Evolutionary conservation across 306 rosid species (phyloP).

Genomic region (Delonix regia): DNA sequence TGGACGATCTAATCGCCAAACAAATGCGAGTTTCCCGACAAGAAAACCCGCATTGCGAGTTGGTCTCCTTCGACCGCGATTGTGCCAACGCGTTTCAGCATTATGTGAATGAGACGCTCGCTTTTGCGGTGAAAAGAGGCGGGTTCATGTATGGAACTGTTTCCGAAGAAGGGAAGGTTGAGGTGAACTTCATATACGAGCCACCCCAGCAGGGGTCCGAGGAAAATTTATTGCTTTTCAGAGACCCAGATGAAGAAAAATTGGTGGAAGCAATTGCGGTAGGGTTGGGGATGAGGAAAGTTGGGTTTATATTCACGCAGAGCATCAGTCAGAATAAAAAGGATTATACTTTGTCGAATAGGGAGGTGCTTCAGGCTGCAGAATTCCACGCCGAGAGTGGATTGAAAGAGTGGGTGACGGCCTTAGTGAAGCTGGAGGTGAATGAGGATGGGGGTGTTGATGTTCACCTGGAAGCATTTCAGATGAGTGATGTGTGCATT

Average conservation of each 20-base stretch:
- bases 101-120: conserved; percentile 83
- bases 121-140: conserved; percentile 80
- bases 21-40: conserved; percentile 91
- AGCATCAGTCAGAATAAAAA: conserved; percentile 80
- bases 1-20: conserved; percentile 95
- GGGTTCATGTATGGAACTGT: conserved; percentile 95
- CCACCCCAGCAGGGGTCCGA: conserved; percentile 93
- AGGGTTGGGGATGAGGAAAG: conserved; percentile 85
- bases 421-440: conserved; percentile 87
- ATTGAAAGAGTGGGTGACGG: conserved; percentile 96
- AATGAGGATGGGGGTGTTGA: conserved; percentile 82
- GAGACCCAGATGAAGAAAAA: conserved; percentile 84
- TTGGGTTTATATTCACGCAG: conserved; percentile 92
- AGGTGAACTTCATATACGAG: conserved; percentile 90
- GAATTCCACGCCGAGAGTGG: conserved; percentile 90
- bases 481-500: conserved; percentile 91
- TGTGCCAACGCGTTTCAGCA: conserved; percentile 90
- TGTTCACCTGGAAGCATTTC: conserved; percentile 96
- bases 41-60: conserved; percentile 83
- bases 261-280: conserved; percentile 81
- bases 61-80: conserved; percentile 93
- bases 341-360: conserved; percentile 81
- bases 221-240: conserved; percentile 54
- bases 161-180: conserved; percentile 77
- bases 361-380: conserved; percentile 91